Evolutionary conservation across 495 filamentous ascomycete genomes (phyloP), one percentile per base, ranked within the genome.

Genomic region (Podospora anserina): DNA sequence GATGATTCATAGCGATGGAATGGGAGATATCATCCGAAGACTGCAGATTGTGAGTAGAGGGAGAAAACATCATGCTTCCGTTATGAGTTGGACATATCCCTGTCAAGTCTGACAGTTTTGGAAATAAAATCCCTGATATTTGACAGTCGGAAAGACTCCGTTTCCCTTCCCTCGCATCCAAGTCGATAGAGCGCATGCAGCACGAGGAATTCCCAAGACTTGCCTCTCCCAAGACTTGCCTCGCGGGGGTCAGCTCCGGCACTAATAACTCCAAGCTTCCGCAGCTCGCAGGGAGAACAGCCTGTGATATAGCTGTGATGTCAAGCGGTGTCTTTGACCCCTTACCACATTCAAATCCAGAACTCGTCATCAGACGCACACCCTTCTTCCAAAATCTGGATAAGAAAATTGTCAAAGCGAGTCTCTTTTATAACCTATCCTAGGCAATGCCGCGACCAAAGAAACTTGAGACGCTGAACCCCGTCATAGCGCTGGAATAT

Each of bases 401-500:
- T 3, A 49, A 26, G 54, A 20, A 44, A 23, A n/a, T 26, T 18
- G 60, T 62, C 39, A 59, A 59, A 59, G 56, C 56, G 56, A 59
- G 26, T 27, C 56, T 59, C 19, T 59, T 59, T 20, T 23, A 20
- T 5, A 32, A 67, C 19, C 66, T 19, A 56, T 60, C 59, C 26
- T 63, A 57, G 62, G 19, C 56, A 59, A 49, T 32, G 39, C 2
- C 39, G 15, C 39, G 15, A 49, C 39, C 39, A 49, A 49, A 39
- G 34, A 49, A 49, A 13, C 39, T 32, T 11, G 39, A 39, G 6
- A 49, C 39, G 39, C 39, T 49, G 2, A 13, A 49, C 9, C 39
- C 13, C 2, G 39, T 49, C 15, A 16, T 49, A 13, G 15, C 9
- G 6, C 39, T 49, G 7, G 39, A 49, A 16, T 11, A 9, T 49